These are phyloP conservation scores for Pouteria campechiana DNA, from an alignment of 179 eudicot species.

Conservation along the genomic window DNA sequence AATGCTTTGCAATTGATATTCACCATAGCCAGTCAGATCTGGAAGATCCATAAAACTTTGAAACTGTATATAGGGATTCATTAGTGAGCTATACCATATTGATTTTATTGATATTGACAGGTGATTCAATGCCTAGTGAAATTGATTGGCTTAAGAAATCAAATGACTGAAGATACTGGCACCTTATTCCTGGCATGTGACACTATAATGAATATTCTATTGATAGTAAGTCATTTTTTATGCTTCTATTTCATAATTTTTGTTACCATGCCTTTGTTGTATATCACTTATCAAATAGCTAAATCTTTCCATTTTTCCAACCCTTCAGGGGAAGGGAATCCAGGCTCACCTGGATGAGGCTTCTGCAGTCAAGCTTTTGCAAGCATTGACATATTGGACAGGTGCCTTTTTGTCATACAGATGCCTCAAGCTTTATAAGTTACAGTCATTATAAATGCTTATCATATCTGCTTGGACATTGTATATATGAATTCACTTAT, in stretches of 20 bases:
- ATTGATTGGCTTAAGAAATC: slow-evolving; percentile 30
- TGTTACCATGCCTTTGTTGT: neutral
- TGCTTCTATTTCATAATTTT: neutral
- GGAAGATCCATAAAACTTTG: too few species aligned
- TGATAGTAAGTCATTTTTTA: slow-evolving; percentile 42
- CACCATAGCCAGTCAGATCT: too few species aligned
- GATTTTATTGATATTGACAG: too few species aligned
- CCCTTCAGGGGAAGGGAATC: slow-evolving; percentile 42
- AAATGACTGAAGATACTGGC: slow-evolving; percentile 23
- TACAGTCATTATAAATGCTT: too few species aligned
- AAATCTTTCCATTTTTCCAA: slow-evolving; percentile 4
- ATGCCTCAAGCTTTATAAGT: too few species aligned
- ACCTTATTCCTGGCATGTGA: slow-evolving; percentile 75
- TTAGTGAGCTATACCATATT: too few species aligned
- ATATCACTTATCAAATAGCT: neutral
- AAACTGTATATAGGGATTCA: too few species aligned
- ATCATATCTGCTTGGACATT: too few species aligned
- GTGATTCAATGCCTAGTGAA: slow-evolving; percentile 57
- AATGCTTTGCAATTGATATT: too few species aligned
- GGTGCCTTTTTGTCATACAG: too few species aligned
- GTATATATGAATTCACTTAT: neutral
- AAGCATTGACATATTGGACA: slow-evolving; percentile 56
- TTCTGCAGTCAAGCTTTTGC: slow-evolving; percentile 43
- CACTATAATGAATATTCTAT: slow-evolving; percentile 63
- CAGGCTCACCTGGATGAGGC: slow-evolving; percentile 36